Conservation (phyloP, 2,329 filamentous ascomycete genomes). For the Pleoardoris graminearum region DNA sequence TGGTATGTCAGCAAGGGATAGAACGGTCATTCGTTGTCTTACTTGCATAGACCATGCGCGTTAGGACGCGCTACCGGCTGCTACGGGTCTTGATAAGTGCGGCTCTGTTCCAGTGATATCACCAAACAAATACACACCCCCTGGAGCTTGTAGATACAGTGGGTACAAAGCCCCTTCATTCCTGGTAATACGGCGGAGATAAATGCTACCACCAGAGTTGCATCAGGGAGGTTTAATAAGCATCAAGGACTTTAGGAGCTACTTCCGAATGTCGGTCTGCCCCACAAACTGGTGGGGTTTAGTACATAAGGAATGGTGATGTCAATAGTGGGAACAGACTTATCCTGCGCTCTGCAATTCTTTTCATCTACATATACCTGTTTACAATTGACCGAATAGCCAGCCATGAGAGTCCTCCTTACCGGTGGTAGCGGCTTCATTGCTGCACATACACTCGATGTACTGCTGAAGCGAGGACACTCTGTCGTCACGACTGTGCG, state of each 20-base stretch:
- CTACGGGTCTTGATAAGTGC: background rate
- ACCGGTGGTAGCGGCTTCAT: conserved; percentile 66
- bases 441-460: conserved; percentile 65
- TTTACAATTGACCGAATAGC: too few relatives aligned
- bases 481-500: conserved; percentile 66
- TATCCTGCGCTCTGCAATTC: background rate
- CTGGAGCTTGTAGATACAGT: too few relatives aligned
- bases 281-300: conserved; percentile 1
- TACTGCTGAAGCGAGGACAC: conserved; percentile 60
- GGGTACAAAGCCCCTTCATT: too few relatives aligned
- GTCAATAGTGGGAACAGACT: background rate
- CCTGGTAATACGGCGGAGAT: conserved; percentile 1
- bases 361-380: background rate
- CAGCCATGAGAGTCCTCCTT: conserved; percentile 45
- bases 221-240: conserved; percentile 2
- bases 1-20: background rate
- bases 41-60: background rate
- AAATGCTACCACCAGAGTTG: background rate
- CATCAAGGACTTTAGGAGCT: background rate
- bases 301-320: conserved; percentile 3
- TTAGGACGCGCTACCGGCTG: background rate
- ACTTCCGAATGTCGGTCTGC: background rate
- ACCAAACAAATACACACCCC: too few relatives aligned
- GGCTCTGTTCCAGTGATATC: conserved; percentile 1
- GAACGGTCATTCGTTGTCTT: background rate